Base-by-base conservation (phyloP, 805 yeast genomes). In the Candida chilensis region DNA sequence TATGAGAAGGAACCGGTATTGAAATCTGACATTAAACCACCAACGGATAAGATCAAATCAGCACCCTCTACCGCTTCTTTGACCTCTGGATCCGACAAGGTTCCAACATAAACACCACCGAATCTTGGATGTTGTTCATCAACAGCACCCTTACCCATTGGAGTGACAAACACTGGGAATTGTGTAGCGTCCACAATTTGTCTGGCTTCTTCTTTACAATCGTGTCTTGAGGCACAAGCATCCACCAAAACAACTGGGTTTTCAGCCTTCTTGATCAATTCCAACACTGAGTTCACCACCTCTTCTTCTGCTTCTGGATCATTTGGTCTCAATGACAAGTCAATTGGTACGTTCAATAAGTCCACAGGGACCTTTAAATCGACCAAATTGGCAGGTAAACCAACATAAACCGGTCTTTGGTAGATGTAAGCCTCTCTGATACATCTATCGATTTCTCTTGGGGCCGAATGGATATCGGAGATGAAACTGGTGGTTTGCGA, bases 1-100 rank as follows among this genome's bases (percentile, higher is more conserved):
- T 79, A 79, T 21, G 86, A 74, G 66, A 79, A 79, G 14, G 94
- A 80, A 51, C 94, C 94, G 29, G 95, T 84, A 70, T 84, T 84
- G 74, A 80, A 85, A 58, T 84, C 95, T 30, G 92, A 82, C 49
- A 84, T 63, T 51, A 84, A 61, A 30, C 87, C 88, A 56, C 95
- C 95, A 43, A 83, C 70, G 20, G 90, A 78, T 37, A 84, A 54
- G 34, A 84, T 67, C 54, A 83, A 67, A 58, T 84, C 95, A 26
- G 88, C 67, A 26, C 69, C 51, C 55, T 82, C 90, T 34, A 81
- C 87, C 22, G 77, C 71, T 38, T 71, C 74, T 51, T 76, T 75
- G 32, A 81, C 85, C 38, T 68, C 81, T 36, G 85, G 85, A 34
- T 62, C 59, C 13, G 94, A 78, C 44, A 85, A 61, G n/a, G 81